Evolutionary conservation across 192 early-diverging fungal genomes (phyloP), one percentile per base, ranked within the genome.

Genomic region (Backusella parvicylindrica): DNA sequence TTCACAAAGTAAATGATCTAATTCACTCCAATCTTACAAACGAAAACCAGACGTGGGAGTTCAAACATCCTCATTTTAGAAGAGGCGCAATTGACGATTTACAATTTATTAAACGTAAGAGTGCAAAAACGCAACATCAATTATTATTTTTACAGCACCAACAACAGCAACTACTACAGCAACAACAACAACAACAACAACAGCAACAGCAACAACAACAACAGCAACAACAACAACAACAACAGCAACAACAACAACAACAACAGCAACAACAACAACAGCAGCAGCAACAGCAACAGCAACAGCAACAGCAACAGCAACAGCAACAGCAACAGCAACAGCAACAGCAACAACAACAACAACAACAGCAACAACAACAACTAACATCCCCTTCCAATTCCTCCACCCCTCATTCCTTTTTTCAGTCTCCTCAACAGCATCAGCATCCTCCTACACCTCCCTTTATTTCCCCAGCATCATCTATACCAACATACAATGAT

Each of bases 41-140:
- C 73, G 88, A 89, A 74, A 86, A 74, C 43, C 90, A 95, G 82
- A 88, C 92, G 1, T 95, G 95, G 94, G 92, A 96, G 77, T 96
- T 96, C 75, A 89, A 90, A 76, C 95, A 96, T 72, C 92, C 92
- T 0, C 86, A 89, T 26, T 96, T 96, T 73, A 92, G 91, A 79
- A 86, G 89, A 76, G 92, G 91, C 35, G 79, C 78, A 15, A 82
- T 84, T 47, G 40, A 79, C 40, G 84, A 75, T 72, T 65, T 88
- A 77, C 79, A 86, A 77, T 76, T 79, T 37, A 83, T 83, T 28
- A 83, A 79, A 68, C 36, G 81, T 41, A 83, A 79, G 65, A 79
- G 68, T 73, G 83, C 75, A 32, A 80, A 72, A 64, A 41, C 67
- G 6, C 68, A 70, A 4, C 21, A 40, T 28, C 41, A 41, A 47